Evolutionary conservation across 2,329 filamentous ascomycete genomes (phyloP), one percentile per base, ranked within the genome.

Genomic region (Xylariaceae sp.): DNA sequence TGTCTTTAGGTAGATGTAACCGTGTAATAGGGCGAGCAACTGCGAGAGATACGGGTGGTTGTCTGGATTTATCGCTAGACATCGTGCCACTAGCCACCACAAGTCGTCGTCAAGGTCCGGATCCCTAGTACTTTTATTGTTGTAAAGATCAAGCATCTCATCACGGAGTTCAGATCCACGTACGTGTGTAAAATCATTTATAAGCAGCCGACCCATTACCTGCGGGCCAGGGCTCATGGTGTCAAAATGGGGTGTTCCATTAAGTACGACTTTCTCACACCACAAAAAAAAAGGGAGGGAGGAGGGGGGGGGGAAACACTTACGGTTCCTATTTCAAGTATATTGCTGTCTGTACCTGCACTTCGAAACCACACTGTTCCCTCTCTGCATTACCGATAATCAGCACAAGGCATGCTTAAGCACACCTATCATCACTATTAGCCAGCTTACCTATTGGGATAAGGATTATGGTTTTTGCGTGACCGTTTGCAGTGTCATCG

Each of bases 41-140:
- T 46, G 43, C 15, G 23, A 46, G 29, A 45, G 41, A n/a, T 21
- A 30, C 35, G 29, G 42, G 13, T 21, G 27, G 15, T 24, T 27
- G 24, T 35, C 6, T 2, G 42, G 29, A 7, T 18, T 2, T 20
- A 13, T 24, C n/a, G 42, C 42, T 2, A 45, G 21, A 13, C 42
- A 45, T n/a, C 42, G 42, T 26, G 42, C 42, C 9, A 24, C 20
- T 3, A 45, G 29, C 42, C 29, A 35, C 23, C 32, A 45, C 3
- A 45, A 10, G 8, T 45, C 42, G 9, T 2, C 4, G 8, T 35
- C 42, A 35, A 45, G 42, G n/a, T 7, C 30, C 7, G 26, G 9
- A 15, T 33, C n/a, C n/a, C n/a, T n/a, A n/a, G n/a, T n/a, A n/a
- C n/a, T n/a, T n/a, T 6, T 26, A 1, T 7, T 18, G 9, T 8